Evolutionary conservation across 2,329 filamentous ascomycete species (phyloP).

Genomic region (Ophiocordyceps camponoti-saundersi): DNA sequence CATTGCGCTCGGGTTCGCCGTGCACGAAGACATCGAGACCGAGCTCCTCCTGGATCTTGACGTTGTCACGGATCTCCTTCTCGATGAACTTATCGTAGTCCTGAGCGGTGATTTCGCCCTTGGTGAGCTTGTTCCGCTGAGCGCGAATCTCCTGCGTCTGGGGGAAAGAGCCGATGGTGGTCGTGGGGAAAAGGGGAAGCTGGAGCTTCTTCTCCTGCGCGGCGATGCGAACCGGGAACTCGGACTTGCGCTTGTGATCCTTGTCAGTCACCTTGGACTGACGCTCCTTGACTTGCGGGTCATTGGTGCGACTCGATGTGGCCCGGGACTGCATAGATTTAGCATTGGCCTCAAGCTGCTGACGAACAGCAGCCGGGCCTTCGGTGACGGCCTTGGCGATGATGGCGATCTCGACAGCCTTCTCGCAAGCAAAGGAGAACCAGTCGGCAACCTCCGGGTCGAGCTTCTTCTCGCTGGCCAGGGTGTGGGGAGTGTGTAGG

Average conservation of each 20-base stretch:
- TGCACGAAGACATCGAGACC: constrained; percentile 94
- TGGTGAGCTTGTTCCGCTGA: constrained; percentile 95
- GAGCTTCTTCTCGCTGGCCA: constrained; percentile 97
- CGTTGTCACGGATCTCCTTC: constrained; percentile 89
- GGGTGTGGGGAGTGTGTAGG: constrained; percentile 94
- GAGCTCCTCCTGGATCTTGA: constrained; percentile 97
- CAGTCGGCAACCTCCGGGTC: constrained; percentile 85
- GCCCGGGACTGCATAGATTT: constrained; percentile 85
- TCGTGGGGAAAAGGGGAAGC: constrained; percentile 94
- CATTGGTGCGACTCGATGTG: constrained; percentile 87
- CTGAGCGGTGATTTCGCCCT: constrained; percentile 82
- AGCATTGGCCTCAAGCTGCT: constrained; percentile 90
- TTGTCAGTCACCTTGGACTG: constrained; percentile 71
- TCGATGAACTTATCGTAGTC: constrained; percentile 99
- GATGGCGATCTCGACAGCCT: constrained; percentile 74
- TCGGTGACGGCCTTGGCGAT: constrained; percentile 96
- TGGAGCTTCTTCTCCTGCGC: constrained; percentile 86
- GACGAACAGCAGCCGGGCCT: constrained; percentile 69
- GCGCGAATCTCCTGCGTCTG: constrained; percentile 98
- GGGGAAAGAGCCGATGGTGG: constrained; percentile 98
- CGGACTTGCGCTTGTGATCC: constrained; percentile 84
- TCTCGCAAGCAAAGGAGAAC: constrained; percentile 97
- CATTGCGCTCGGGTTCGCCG: constrained; percentile 98
- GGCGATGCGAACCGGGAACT: constrained; percentile 69
- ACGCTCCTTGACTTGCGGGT: constrained; percentile 92